Base-by-base conservation (phyloP, 345 rosid species). In the Syzygium oleosum region DNA sequence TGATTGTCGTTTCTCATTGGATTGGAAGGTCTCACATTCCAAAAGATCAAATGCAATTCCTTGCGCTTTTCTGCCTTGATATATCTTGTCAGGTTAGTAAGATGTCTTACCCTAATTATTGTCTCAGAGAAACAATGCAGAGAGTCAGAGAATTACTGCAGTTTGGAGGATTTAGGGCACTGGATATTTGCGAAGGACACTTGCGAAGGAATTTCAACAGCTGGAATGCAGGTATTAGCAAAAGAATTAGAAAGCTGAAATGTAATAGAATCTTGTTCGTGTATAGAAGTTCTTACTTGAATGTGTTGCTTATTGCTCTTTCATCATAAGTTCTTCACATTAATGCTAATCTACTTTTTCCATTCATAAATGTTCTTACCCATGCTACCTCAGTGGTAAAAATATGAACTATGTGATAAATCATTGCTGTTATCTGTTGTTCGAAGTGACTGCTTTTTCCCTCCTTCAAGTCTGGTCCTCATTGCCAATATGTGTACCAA, bases 131-230 rank as follows among this genome's bases (percentile, higher is more conserved):
- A 25, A 25, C 15, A 5, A 58, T 58, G 29, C 15, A 25, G 7
- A 23, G 63, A 25, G 63, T 85, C 22, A 78, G 80, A 29, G 85
- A 88, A 85, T 22, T 88, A 59, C 23, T 53, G 12, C 83, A 88
- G 25, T 85, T 88, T 91, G 94, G 96, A 51, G 95, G 94, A 84
- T 92, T 93, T 89, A 89, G 25, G 94, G 94, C 84, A 86, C 87
- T 86, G 92, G 91, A 29, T 93, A 90, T 91, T 92, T 95, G 52
- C 91, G 27, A 65, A 93, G 97, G 92, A 94, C 97, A 87, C 89
- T 95, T 88, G 91, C 92, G 31, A 94, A 92, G 91, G 99, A 95
- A 87, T 96, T 96, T 91, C 94, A 93, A 85, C 95, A 91, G 85
- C 91, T 95, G 95, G 97, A 94, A 92, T 89, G 89, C 23, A 91